Conservation (phyloP, 2,329 filamentous ascomycete species). For the Talaromyces sp. region DNA sequence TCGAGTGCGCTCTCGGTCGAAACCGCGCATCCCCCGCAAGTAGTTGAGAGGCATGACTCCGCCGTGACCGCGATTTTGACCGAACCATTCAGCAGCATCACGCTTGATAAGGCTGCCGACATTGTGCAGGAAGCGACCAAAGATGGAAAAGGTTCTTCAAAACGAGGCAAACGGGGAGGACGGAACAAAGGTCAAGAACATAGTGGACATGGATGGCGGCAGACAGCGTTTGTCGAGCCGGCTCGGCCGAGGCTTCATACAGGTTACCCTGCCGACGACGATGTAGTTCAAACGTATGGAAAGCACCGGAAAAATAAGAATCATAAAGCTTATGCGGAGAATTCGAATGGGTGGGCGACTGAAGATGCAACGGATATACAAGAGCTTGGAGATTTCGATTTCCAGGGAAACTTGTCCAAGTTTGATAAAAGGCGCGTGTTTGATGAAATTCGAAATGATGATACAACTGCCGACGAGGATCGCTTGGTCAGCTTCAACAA, state of each 20-base stretch:
- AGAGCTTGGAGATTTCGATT: slow-evolving; percentile 92
- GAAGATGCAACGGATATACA: slow-evolving; percentile 94
- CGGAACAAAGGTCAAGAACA: slow-evolving; percentile 45
- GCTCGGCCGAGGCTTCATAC: slow-evolving; percentile 42
- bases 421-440: slow-evolving; percentile 94
- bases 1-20: slow-evolving; percentile 11
- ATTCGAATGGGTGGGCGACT: slow-evolving; percentile 84
- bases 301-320: slow-evolving; percentile 47
- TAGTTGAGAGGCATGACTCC: slow-evolving; percentile 26
- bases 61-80: slow-evolving; percentile 39
- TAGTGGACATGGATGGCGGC: slow-evolving; percentile 60
- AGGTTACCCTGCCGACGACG: slow-evolving; percentile 24
- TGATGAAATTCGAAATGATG: slow-evolving; percentile 83
- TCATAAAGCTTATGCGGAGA: slow-evolving; percentile 48
- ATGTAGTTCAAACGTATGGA: slow-evolving; percentile 20
- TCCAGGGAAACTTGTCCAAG: slow-evolving; percentile 81
- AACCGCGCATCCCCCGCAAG: slow-evolving; percentile 20
- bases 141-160: slow-evolving; percentile 28
- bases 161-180: slow-evolving; percentile 45
- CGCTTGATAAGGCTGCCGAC: slow-evolving; percentile 25
- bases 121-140: slow-evolving; percentile 20
- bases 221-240: slow-evolving; percentile 62
- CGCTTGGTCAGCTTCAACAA: slow-evolving; percentile 90
- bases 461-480: slow-evolving; percentile 81
- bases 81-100: slow-evolving; percentile 45